A percentile compares a stretch with the other conserved stretches of the same genome.
Conservation (phyloP, 345 rosid species). For the Bruguiera parviflora region DNA sequence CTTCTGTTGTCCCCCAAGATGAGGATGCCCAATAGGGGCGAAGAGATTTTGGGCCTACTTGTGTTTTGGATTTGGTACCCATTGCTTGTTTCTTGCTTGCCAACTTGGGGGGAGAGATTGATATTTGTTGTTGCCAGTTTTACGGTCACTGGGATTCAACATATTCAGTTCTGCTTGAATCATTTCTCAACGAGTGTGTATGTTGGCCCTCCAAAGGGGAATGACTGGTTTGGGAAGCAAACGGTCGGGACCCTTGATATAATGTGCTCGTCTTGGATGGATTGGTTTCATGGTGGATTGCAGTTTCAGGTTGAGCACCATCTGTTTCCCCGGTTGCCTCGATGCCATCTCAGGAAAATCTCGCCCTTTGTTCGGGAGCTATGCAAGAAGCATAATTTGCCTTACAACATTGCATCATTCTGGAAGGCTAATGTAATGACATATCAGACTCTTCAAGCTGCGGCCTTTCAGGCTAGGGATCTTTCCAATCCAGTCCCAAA, state of each 20-base stretch:
- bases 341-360: conserved; percentile 44
- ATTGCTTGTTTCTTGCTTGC: conserved; percentile 49
- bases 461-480: conserved; percentile 56
- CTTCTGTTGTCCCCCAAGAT: conserved; percentile 36
- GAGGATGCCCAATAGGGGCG: conserved; percentile 33
- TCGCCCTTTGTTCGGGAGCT: conserved; percentile 52
- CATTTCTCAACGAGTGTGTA: conserved; percentile 51
- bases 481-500: conserved; percentile 38
- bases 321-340: conserved; percentile 56
- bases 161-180: conserved; percentile 55
- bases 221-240: conserved; percentile 53
- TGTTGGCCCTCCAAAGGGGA: conserved; percentile 45
- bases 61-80: conserved; percentile 58
- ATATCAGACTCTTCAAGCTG: conserved; percentile 28
- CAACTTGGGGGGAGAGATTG: conserved; percentile 46
- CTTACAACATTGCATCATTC: conserved; percentile 40
- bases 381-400: conserved; percentile 56
- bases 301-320: conserved; percentile 80
- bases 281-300: conserved; percentile 81
- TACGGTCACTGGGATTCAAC: conserved; percentile 46
- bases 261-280: conserved; percentile 58
- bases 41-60: conserved; percentile 42
- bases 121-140: conserved; percentile 45
- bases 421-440: conserved; percentile 52
- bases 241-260: conserved; percentile 48